Evolutionary conservation across 2,329 filamentous ascomycete genomes (phyloP), one percentile per base, ranked within the genome.

Genomic region (Calonectria naviculata): DNA sequence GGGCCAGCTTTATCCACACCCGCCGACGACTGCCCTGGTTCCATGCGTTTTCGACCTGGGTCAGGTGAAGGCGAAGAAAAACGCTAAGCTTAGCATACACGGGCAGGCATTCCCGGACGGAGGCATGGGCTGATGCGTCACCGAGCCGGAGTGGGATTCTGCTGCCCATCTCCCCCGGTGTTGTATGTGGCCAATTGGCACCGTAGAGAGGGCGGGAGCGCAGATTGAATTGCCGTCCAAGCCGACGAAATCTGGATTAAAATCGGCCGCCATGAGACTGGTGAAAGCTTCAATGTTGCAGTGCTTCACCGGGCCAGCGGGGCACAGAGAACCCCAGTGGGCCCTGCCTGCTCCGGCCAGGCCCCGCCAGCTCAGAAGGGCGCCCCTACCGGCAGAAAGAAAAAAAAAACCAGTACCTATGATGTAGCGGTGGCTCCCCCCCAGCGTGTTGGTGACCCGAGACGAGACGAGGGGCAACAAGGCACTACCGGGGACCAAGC

Each of bases 21-120:
- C 19, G 38, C 36, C 52, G 21, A 65, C 63, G 42, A 49, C 24
- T 64, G 62, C 63, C 68, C 68, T 70, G 61, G 68, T 70, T 70
- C 62, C 62, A 70, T 65, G 54, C 54, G n/a, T 62, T 66, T 65
- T 65, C 54, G 49, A 52, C 41, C 44, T 9, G 52, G 66, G 63
- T 66, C 63, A 66, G 67, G 67, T 66, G 67, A 44, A 61, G 26
- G 42, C 58, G 26, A 49, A 36, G 56, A 52, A 47, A 61, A 42
- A 56, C 47, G 62, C 65, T 67, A 61, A 46, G 38, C 31, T 44
- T 28, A 38, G 63, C 54, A 54, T 38, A 60, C 44, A 66, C 41
- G 47, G 28, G 29, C 52, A 58, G 31, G 34, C 52, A 36, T 15
- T 58, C 52, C 52, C 52, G 34, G 31, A 58, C 52, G 21, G 52